Evolutionary conservation across 805 yeast genomes (phyloP), one percentile per base, ranked within the genome.

Genomic region (Lachancea dasiensis): DNA sequence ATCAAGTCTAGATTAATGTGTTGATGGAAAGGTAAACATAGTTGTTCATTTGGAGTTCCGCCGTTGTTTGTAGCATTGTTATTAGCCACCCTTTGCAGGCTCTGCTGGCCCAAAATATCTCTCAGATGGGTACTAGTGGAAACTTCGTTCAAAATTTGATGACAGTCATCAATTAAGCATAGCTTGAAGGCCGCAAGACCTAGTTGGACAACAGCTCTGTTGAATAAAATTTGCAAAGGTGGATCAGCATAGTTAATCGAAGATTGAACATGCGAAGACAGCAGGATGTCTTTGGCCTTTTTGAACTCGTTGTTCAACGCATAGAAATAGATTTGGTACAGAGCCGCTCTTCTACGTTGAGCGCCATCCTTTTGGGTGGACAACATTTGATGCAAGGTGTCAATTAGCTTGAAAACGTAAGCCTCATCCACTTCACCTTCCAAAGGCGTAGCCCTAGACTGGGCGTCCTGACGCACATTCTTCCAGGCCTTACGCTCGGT

Each of bases 11-110:
- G 70, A 66, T 92, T 92, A 63, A 92, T 90, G 67, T 92, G 99
- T 84, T 86, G 87, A 68, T 92, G 98, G 81, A 83, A 92, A 42
- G 99, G 99, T 60, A 92, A 72, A 60, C 87, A 75, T 60, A 89
- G 79, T 65, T 81, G 90, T 34, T 59, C 63, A 43, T 53, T 56
- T 27, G 55, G 51, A 28, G 55, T 53, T 23, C 54, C 46, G 24
- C 44, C 47, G 14, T 52, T 44, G 49, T 35, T 58, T 37, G 41
- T 58, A 54, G 49, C 56, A 56, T 59, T 68, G 45, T 59, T 62
- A 52, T 72, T 75, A 39, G 74, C 69, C 60, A 73, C 79, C 64
- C 87, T 81, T 60, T 81, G 81, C 54, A 76, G 70, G 30, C 67
- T 58, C 38, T 95, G 94, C 70, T 90, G 98, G 43, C 97, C 97